These are phyloP conservation scores for Rhododendron vialii DNA, from an alignment of 148 eudicot genomes.

Conservation along the genomic window DNA sequence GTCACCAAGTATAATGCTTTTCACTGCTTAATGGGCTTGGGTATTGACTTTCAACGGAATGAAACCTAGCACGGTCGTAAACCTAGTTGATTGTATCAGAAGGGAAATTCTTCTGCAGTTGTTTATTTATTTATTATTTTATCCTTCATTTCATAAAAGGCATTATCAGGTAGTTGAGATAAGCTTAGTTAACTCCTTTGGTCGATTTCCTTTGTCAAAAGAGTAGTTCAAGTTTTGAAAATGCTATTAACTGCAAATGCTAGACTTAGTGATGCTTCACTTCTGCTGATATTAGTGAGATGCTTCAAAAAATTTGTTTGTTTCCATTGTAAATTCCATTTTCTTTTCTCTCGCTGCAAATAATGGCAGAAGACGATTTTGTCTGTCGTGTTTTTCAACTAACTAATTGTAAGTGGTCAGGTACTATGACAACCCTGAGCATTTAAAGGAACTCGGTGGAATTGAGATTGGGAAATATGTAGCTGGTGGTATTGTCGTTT, in stretches of 20 bases:
- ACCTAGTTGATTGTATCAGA: neutral
- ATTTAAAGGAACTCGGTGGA: conserved; percentile 84
- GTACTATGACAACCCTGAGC: conserved; percentile 96
- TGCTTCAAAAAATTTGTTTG: neutral
- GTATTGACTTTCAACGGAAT: neutral
- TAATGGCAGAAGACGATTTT: neutral
- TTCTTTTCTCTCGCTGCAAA: neutral
- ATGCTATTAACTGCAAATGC: neutral
- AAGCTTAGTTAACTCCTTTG: neutral
- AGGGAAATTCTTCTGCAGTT: neutral
- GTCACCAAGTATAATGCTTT: neutral
- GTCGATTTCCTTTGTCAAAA: neutral
- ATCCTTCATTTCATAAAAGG: neutral
- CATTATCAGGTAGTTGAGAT: neutral
- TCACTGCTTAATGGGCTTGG: neutral
- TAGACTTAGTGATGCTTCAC: neutral
- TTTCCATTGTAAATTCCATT: neutral
- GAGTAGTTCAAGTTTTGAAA: neutral
- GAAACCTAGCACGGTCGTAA: neutral
- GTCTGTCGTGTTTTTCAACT: neutral
- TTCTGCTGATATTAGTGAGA: neutral
- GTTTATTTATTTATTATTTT: neutral
- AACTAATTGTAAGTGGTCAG: conserved; percentile 42
- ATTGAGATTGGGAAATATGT: conserved; percentile 92
- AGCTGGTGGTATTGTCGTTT: conserved; percentile 92